Evolutionary conservation across 2,329 filamentous ascomycete genomes (phyloP).

Genomic region (Colletotrichum cordylinicola): DNA sequence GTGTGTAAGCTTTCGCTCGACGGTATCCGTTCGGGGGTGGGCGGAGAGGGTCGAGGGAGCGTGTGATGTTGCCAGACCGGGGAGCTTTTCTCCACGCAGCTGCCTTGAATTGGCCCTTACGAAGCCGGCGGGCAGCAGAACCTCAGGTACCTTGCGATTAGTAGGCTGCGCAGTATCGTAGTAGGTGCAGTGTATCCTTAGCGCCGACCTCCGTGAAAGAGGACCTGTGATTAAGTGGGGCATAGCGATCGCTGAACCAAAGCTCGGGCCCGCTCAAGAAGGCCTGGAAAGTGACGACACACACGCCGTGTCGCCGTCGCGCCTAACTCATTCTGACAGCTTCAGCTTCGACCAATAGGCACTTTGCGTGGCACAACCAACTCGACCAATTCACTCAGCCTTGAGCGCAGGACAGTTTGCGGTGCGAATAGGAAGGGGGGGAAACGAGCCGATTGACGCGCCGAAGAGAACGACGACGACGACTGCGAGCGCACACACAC

Average conservation of each 20-base stretch:
- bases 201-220: neutral
- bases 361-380: neutral
- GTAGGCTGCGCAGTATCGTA: neutral
- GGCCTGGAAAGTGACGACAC: conserved; percentile 12
- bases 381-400: neutral
- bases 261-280: conserved; percentile 2
- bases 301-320: neutral
- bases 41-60: neutral
- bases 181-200: neutral
- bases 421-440: neutral
- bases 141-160: conserved; percentile 9
- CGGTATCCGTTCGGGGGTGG: neutral
- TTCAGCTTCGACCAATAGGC: conserved; percentile 13
- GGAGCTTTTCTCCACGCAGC: conserved; percentile 20
- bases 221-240: neutral
- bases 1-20: neutral
- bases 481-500: neutral
- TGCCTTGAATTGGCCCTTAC: conserved; percentile 21
- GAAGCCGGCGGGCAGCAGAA: neutral
- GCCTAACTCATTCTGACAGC: conserved; percentile 6
- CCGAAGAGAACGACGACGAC: neutral
- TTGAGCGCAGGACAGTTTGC: neutral
- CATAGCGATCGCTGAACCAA: neutral
- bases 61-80: conserved; percentile 9
- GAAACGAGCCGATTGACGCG: neutral